These are phyloP conservation scores for Juglanconis juglandina DNA, from an alignment of 2,329 filamentous ascomycete genomes.

Conservation along the genomic window DNA sequence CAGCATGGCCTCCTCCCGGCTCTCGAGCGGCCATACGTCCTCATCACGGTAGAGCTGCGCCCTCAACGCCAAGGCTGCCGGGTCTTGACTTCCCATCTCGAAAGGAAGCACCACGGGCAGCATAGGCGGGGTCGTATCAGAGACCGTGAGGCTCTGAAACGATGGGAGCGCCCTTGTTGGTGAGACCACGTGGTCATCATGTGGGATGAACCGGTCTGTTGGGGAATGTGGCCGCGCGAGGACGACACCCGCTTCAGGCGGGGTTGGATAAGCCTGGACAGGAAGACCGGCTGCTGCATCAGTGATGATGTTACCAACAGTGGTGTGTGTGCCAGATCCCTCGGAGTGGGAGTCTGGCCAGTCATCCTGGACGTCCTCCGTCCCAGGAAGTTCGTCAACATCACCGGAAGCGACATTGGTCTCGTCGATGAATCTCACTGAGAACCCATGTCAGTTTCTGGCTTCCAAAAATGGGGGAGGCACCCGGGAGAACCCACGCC, in stretches of 20 bases:
- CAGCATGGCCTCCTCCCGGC: conserved; percentile 26
- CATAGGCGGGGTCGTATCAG: conserved; percentile 3
- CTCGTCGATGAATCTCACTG: conserved; percentile 29
- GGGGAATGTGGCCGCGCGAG: conserved; percentile 21
- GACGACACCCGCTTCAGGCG: background rate
- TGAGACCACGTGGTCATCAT: conserved; percentile 20
- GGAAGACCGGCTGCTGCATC: conserved; percentile 2
- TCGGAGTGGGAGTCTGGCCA: conserved; percentile 16
- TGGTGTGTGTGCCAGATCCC: conserved; percentile 10
- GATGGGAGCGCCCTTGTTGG: conserved; percentile 6
- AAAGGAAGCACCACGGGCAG: conserved; percentile 6
- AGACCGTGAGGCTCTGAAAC: conserved; percentile 7
- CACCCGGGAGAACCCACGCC: conserved; percentile 21
- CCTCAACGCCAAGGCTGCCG: conserved; percentile 11
- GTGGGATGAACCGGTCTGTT: conserved; percentile 28
- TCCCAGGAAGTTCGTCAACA: conserved; percentile 1
- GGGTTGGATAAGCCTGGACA: conserved; percentile 4
- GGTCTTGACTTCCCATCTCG: conserved; percentile 11
- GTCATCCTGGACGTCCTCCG: conserved; percentile 13
- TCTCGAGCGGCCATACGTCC: conserved; percentile 27
- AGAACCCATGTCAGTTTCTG: background rate
- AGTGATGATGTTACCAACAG: conserved; percentile 5
- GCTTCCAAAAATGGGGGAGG: background rate
- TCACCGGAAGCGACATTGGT: conserved; percentile 14
- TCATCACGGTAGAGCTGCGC: conserved; percentile 22